A percentile compares a stretch with the other conserved stretches of the same genome.
phyloP scores from a whole-genome alignment of 2,329 filamentous ascomycete genomes.

The Byssothecium circinans region DNA sequence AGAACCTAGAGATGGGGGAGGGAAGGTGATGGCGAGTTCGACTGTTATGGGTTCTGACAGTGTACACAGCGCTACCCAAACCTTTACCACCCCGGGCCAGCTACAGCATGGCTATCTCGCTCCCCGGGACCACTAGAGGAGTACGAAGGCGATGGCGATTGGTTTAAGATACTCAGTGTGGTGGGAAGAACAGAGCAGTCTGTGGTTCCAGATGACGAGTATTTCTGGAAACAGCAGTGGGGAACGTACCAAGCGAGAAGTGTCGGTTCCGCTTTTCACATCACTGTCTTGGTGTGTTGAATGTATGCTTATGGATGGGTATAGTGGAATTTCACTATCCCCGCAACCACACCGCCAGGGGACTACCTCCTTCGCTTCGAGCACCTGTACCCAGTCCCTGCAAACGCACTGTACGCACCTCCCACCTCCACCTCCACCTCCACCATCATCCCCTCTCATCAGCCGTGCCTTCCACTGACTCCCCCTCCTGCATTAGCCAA shows the following conservation, averaged over 20 bases:
- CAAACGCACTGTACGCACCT: constrained; percentile 12
- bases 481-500: neutral
- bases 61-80: constrained; percentile 12
- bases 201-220: constrained; percentile 11
- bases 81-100: constrained; percentile 15
- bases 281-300: neutral
- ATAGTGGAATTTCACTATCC: constrained; percentile 15
- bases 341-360: constrained; percentile 11
- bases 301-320: neutral
- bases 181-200: constrained; percentile 12
- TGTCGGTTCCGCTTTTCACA: constrained; percentile 2
- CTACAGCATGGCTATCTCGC: constrained; percentile 11
- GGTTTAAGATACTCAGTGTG: constrained; percentile 19
- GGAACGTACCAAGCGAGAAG: constrained; percentile 15
- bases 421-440: neutral
- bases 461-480: neutral
- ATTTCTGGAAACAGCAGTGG: constrained; percentile 19
- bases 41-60: neutral
- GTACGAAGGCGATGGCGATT: constrained; percentile 12
- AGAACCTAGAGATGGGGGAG: neutral
- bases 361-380: constrained; percentile 18
- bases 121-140: constrained; percentile 1
- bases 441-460: too few species aligned
- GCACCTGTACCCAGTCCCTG: constrained; percentile 18
- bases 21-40: neutral